phyloP scores from a whole-genome alignment of 1,284 basidiomycete genomes.

The Marasmius oreades region DNA sequence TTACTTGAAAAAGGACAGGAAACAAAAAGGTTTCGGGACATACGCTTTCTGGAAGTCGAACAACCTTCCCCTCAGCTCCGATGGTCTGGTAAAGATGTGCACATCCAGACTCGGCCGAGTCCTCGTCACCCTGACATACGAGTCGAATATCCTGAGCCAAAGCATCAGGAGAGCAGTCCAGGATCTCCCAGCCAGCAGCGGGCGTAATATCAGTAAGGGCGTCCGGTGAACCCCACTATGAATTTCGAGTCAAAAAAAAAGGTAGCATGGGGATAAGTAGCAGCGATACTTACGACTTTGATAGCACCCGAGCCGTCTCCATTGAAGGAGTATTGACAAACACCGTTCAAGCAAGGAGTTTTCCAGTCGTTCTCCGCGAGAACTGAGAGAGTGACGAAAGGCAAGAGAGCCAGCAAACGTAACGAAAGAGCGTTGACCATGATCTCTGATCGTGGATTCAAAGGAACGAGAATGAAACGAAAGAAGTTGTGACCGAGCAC shows the following conservation, averaged over 20 bases:
- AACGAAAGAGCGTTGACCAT: neutral
- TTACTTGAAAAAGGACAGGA: too few species aligned
- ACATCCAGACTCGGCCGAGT: slow-evolving; percentile 6
- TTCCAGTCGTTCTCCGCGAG: slow-evolving; percentile 20
- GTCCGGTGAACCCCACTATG: slow-evolving; percentile 18
- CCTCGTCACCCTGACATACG: slow-evolving; percentile 12
- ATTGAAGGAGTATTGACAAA: slow-evolving; percentile 19
- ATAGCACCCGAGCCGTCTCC: slow-evolving; percentile 16
- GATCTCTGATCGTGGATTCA: neutral
- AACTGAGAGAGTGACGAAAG: neutral
- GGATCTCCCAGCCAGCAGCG: slow-evolving; percentile 20
- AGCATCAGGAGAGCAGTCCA: slow-evolving; percentile 16
- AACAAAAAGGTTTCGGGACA: too few species aligned
- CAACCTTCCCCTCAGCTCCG: slow-evolving; percentile 18
- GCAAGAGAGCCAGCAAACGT: neutral
- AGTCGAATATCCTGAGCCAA: slow-evolving; percentile 20
- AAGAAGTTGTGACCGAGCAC: neutral
- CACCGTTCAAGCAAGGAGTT: slow-evolving; percentile 20
- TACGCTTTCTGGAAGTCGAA: slow-evolving; percentile 21
- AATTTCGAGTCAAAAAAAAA: too few species aligned
- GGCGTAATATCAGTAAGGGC: slow-evolving; percentile 21
- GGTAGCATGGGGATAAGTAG: too few species aligned
- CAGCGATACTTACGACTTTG: slow-evolving; percentile 20
- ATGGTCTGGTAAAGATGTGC: slow-evolving; percentile 15
- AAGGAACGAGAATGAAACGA: neutral